Evolutionary conservation across 2,329 filamentous ascomycete species (phyloP).

Genomic region (Botrytis galanthina): DNA sequence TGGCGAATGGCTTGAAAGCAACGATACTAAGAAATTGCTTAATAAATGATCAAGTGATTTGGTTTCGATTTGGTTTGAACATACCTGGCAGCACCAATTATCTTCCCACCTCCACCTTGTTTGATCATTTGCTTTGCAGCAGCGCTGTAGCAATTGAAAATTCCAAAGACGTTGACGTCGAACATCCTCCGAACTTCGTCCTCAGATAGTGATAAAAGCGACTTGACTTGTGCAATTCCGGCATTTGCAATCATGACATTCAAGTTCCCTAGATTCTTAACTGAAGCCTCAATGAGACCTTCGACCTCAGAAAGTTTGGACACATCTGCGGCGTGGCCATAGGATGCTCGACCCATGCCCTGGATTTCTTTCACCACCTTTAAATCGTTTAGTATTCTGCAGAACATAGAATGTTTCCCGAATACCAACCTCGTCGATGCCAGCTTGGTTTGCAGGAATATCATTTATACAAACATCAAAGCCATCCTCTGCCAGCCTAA

Average conservation of each 20-base stretch:
- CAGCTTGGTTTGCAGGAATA: constrained; percentile 50
- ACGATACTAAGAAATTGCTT: constrained; percentile 44
- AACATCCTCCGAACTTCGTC: constrained; percentile 50
- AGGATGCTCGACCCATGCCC: constrained; percentile 50
- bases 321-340: constrained; percentile 59
- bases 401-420: neutral
- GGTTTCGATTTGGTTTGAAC: neutral
- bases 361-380: constrained; percentile 52
- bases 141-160: constrained; percentile 62
- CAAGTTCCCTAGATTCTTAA: constrained; percentile 32
- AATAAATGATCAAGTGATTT: constrained; percentile 8
- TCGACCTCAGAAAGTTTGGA: constrained; percentile 39
- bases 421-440: constrained; percentile 47
- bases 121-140: constrained; percentile 64
- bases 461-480: constrained; percentile 68
- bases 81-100: constrained; percentile 35
- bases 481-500: constrained; percentile 62
- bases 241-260: constrained; percentile 39
- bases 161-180: constrained; percentile 62
- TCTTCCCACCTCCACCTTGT: constrained; percentile 49
- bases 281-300: constrained; percentile 31
- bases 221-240: constrained; percentile 36
- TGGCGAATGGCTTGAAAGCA: constrained; percentile 57
- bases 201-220: constrained; percentile 32
- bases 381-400: neutral